These are phyloP conservation scores for Ceratobasidium sp. DNA, from an alignment of 1,284 basidiomycete species.

Conservation along the genomic window DNA sequence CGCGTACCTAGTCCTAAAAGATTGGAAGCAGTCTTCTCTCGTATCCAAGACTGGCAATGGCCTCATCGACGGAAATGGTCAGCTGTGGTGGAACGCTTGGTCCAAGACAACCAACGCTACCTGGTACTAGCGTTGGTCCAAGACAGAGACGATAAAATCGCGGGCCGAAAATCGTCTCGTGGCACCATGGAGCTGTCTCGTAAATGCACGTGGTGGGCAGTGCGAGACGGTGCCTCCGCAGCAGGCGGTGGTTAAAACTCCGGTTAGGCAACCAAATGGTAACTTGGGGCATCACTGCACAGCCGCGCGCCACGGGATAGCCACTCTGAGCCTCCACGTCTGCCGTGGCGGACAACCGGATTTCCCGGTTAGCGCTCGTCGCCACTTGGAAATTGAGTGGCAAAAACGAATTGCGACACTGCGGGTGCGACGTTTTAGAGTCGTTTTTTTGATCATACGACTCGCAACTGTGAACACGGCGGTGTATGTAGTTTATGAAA, in stretches of 20 bases:
- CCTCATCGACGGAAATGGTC: conserved; percentile 29
- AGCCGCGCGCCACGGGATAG: not conserved
- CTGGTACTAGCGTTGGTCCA: conserved; percentile 13
- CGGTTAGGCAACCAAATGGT: not conserved
- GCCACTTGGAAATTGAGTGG: too few relatives aligned
- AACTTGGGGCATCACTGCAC: not conserved
- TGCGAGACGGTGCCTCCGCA: not conserved
- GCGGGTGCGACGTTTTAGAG: too few relatives aligned
- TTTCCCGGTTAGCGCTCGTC: too few relatives aligned
- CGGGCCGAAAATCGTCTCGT: conserved; percentile 15
- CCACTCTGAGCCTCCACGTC: not conserved
- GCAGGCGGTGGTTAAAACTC: conserved; percentile 3
- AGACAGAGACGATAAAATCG: conserved; percentile 17
- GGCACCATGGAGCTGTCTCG: conserved; percentile 6
- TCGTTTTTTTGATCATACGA: too few relatives aligned
- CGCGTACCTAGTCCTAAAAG: conserved; percentile 35
- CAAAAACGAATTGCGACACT: too few relatives aligned
- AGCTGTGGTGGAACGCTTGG: conserved; percentile 37
- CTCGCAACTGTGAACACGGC: not conserved
- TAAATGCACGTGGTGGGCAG: not conserved
- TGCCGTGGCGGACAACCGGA: not conserved
- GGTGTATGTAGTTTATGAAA: not conserved
- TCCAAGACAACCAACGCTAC: too few relatives aligned
- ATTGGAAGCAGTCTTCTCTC: conserved; percentile 32
- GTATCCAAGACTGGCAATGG: conserved; percentile 37